These are phyloP conservation scores for Prunus campanulata DNA, from an alignment of 306 rosid genomes.

Conservation along the genomic window DNA sequence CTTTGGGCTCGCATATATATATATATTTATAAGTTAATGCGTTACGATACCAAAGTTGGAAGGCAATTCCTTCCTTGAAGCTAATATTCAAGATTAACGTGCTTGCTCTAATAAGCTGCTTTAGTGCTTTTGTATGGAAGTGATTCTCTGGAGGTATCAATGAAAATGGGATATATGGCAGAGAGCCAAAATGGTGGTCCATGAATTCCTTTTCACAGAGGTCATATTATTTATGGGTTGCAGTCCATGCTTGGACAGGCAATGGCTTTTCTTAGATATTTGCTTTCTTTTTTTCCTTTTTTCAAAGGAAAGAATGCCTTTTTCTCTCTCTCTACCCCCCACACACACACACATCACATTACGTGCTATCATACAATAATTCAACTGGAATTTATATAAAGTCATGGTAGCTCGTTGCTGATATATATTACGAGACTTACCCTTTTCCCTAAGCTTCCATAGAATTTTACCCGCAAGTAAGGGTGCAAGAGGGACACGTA, in stretches of 20 bases:
- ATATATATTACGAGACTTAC: not conserved
- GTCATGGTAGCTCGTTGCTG: slow-evolving; percentile 14
- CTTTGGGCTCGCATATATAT: too few relatives aligned
- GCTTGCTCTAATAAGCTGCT: not conserved
- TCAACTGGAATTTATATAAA: not conserved
- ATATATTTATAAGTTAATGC: too few relatives aligned
- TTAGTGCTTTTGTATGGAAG: slow-evolving; percentile 36
- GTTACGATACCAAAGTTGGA: not conserved
- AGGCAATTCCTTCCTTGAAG: not conserved
- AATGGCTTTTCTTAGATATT: slow-evolving; percentile 52
- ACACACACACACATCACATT: not conserved
- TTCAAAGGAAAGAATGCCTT: slow-evolving; percentile 9
- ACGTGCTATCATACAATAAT: not conserved
- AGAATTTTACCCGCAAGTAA: not conserved
- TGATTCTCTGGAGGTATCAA: slow-evolving; percentile 40
- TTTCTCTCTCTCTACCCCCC: not conserved
- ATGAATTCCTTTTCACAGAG: slow-evolving; percentile 52
- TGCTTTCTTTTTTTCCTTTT: slow-evolving; percentile 16
- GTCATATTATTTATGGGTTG: slow-evolving; percentile 38
- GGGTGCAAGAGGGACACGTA: not conserved
- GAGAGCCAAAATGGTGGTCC: slow-evolving; percentile 77
- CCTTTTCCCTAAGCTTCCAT: not conserved
- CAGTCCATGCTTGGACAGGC: slow-evolving; percentile 38
- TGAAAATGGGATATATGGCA: slow-evolving; percentile 42
- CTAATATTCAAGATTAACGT: not conserved